A percentile compares a stretch with the other conserved stretches of the same genome.
These are phyloP conservation scores for Lactifluus echinatus DNA, from an alignment of 768 basidiomycete species.

Conservation along the genomic window DNA sequence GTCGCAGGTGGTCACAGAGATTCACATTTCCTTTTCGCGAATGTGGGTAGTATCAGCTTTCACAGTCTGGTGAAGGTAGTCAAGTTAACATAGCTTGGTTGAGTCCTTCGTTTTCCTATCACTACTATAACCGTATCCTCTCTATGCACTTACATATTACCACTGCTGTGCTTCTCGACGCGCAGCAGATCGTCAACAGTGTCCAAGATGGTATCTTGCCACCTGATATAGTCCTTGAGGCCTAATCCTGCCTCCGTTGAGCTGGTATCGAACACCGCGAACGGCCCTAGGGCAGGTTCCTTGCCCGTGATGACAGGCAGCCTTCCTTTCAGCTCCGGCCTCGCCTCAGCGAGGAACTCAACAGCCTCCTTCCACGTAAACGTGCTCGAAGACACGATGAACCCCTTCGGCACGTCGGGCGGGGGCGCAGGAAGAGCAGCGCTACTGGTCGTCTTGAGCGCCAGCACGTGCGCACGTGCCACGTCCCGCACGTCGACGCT, in stretches of 20 bases:
- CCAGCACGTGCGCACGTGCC: slow-evolving; percentile 27
- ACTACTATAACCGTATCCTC: too few relatives aligned
- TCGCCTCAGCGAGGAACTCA: slow-evolving; percentile 18
- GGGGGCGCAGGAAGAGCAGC: neutral
- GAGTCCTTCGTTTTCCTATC: too few relatives aligned
- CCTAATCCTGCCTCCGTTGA: slow-evolving; percentile 5
- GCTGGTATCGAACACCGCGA: neutral
- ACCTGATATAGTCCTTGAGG: slow-evolving; percentile 10
- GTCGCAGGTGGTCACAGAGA: too few relatives aligned
- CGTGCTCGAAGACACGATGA: slow-evolving; percentile 22
- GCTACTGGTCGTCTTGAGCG: slow-evolving; percentile 15
- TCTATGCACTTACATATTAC: too few relatives aligned
- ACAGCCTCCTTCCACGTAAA: slow-evolving; percentile 26
- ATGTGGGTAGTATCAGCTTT: too few relatives aligned
- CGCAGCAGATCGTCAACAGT: slow-evolving; percentile 17
- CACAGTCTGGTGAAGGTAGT: too few relatives aligned
- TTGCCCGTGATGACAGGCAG: slow-evolving; percentile 17
- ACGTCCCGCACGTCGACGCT: slow-evolving; percentile 28
- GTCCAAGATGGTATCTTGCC: slow-evolving; percentile 15
- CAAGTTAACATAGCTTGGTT: too few relatives aligned
- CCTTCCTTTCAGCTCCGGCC: slow-evolving; percentile 23
- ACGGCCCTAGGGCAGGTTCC: neutral
- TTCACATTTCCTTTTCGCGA: too few relatives aligned
- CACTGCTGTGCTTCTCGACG: slow-evolving; percentile 3
- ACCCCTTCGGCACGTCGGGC: slow-evolving; percentile 13